These are phyloP conservation scores for Ceraceosorus guamensis DNA, from an alignment of 1,284 basidiomycete species.

Conservation along the genomic window DNA sequence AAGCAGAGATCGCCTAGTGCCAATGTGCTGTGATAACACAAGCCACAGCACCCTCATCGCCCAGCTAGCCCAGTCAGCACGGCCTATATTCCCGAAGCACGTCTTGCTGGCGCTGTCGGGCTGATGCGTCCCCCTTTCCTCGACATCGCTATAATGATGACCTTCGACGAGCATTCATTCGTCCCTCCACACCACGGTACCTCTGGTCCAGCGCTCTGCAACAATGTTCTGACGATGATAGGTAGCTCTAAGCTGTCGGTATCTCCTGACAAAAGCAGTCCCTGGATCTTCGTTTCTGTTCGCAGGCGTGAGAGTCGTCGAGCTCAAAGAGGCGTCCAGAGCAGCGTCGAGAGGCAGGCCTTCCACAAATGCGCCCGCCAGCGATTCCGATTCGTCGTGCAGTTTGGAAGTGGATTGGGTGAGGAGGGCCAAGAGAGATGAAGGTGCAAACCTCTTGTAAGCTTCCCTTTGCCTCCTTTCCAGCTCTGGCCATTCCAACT, in stretches of 20 bases:
- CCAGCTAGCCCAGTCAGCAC: no score
- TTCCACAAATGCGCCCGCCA: conserved; percentile 44
- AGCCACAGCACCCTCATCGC: no score
- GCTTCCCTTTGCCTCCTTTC: conserved; percentile 26
- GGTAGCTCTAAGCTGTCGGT: conserved; percentile 24
- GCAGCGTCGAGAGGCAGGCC: conserved; percentile 22
- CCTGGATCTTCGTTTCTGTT: conserved; percentile 12
- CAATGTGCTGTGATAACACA: no score
- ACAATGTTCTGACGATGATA: conserved; percentile 29
- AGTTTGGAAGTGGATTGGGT: conserved; percentile 23
- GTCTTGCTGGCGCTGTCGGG: no score
- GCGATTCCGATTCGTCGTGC: conserved; percentile 32
- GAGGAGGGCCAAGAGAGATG: conserved; percentile 26
- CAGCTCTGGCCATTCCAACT: conserved; percentile 22
- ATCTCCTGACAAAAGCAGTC: conserved; percentile 22
- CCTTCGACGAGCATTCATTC: conserved; percentile 11
- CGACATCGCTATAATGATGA: no score
- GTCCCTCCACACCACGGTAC: conserved; percentile 30
- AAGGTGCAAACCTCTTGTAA: conserved; percentile 32
- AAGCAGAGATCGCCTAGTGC: no score
- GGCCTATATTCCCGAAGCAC: no score
- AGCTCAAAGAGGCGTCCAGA: background rate
- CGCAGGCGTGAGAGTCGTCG: conserved; percentile 1
- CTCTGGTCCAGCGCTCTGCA: conserved; percentile 28
- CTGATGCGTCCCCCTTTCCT: no score